Evolutionary conservation across 352 stramenopile genomes (phyloP).

Genomic region (Pythium dissotocum): DNA sequence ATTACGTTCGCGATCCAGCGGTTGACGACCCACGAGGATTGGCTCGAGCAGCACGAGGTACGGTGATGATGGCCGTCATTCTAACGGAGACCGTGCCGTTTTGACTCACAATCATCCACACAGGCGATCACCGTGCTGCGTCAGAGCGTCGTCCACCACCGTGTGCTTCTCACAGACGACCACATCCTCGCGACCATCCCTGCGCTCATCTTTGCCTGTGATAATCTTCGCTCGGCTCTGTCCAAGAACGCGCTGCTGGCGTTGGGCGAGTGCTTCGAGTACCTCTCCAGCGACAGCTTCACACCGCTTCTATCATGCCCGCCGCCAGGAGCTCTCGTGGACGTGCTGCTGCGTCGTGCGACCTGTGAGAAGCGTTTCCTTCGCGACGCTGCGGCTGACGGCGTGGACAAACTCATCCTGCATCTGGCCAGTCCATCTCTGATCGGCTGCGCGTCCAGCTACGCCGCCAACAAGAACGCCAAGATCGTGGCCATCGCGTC

Average conservation of each 20-base stretch:
- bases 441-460: slow-evolving; percentile 37
- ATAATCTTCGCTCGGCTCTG: slow-evolving; percentile 68
- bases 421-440: slow-evolving; percentile 47
- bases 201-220: slow-evolving; percentile 39
- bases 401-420: slow-evolving; percentile 39
- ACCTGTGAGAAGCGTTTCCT: slow-evolving; percentile 78
- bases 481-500: slow-evolving; percentile 58
- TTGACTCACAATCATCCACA: not conserved
- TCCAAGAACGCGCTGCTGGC: slow-evolving; percentile 74
- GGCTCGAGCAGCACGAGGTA: slow-evolving; percentile 65
- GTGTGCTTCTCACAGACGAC: slow-evolving; percentile 23
- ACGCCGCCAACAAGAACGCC: slow-evolving; percentile 59
- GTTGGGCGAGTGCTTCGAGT: slow-evolving; percentile 60
- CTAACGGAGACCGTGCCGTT: not conserved
- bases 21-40: slow-evolving; percentile 45
- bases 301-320: slow-evolving; percentile 13
- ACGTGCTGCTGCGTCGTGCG: slow-evolving; percentile 60
- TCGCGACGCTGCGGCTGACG: slow-evolving; percentile 49
- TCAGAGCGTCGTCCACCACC: slow-evolving; percentile 58
- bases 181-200: slow-evolving; percentile 36
- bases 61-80: not conserved
- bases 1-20: slow-evolving; percentile 28
- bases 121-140: slow-evolving; percentile 51
- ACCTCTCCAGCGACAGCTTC: slow-evolving; percentile 27
- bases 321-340: slow-evolving; percentile 23